Evolutionary conservation across 805 yeast genomes (phyloP), one percentile per base, ranked within the genome.

Genomic region (Maudiozyma saulgeensis): DNA sequence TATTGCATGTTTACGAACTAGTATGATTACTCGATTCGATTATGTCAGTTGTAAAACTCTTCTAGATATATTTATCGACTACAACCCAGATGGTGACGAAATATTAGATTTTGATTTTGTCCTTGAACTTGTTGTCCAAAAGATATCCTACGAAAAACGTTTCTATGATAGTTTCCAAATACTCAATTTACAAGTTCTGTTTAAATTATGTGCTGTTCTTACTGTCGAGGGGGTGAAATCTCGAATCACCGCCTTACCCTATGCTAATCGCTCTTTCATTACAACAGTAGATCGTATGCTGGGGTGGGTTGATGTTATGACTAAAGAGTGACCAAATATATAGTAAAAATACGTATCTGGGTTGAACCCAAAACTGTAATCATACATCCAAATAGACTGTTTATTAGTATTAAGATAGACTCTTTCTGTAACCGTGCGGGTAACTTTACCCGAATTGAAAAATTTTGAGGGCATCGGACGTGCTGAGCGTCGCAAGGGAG

Each of bases 91-190:
- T 15, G 39, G 40, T 25, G 11, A 13, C 9, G 41, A 43, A 23
- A 43, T 38, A 16, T 37, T 66, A 21, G 57, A 59, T 21, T 48
- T 63, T 47, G 79, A 76, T 43, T 63, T 66, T 32, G 56, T 77
- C 9, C 55, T 78, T 13, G 70, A 69, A 28, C 51, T 74, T 3
- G 57, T 80, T 35, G 68, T 78, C 51, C 75, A 76, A 53, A 65
- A 77, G 31, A 68, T 81, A 21, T 76, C 86, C 49, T 85, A 84
- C 76, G 76, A 80, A 51, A 65, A 76, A 37, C 70, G 90, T 43
- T 85, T 82, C 76, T 84, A 83, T 58, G 81, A 77, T 55, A 79
- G 73, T 51, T 76, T 69, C 69, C 80, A 60, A 57, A 59, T 67
- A 34, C 69, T 62, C 46, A 74, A 74, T 49, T 62, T 70, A 8